A percentile compares a stretch with the other conserved stretches of the same genome.
Conservation (phyloP, 192 early-diverging fungal genomes). For the Coemansia erecta region DNA sequence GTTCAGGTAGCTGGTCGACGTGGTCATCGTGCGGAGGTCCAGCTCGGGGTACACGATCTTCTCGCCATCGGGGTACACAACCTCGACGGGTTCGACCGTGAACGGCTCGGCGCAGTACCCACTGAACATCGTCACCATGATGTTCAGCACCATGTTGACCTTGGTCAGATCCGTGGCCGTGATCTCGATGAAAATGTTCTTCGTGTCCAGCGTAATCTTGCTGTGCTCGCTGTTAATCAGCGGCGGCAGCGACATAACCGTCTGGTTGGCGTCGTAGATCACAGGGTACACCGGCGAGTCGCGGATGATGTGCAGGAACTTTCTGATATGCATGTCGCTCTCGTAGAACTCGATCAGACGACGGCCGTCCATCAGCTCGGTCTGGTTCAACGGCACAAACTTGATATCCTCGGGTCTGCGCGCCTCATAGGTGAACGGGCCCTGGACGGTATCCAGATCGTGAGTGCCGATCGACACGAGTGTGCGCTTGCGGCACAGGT, state of each 20-base stretch:
- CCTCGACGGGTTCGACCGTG: conserved; percentile 91
- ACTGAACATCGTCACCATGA: conserved; percentile 94
- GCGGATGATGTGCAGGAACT: conserved; percentile 92
- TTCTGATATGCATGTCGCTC: conserved; percentile 78
- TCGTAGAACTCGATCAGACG: conserved; percentile 91
- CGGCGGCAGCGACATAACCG: conserved; percentile 92
- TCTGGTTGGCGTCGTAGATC: conserved; percentile 78
- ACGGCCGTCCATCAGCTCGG: conserved; percentile 78
- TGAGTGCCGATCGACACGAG: conserved; percentile 98
- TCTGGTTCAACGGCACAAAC: conserved; percentile 91
- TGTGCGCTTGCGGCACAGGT: conserved; percentile 92
- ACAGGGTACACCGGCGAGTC: conserved; percentile 88
- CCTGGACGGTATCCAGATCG: conserved; percentile 91
- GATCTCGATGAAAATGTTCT: conserved; percentile 97
- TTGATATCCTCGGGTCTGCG: conserved; percentile 84
- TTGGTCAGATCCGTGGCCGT: conserved; percentile 97
- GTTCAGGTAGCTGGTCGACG: conserved; percentile 88
- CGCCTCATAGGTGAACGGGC: conserved; percentile 96
- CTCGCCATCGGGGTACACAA: conserved; percentile 81
- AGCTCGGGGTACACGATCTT: conserved; percentile 72
- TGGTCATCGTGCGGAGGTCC: conserved; percentile 62
- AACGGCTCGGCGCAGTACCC: conserved; percentile 88
- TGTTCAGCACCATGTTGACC: conserved; percentile 91
- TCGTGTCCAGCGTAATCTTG: conserved; percentile 92
- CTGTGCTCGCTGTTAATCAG: conserved; percentile 99